phyloP scores from a whole-genome alignment of 1,284 basidiomycete species.

The Microbotryum saponariae region DNA sequence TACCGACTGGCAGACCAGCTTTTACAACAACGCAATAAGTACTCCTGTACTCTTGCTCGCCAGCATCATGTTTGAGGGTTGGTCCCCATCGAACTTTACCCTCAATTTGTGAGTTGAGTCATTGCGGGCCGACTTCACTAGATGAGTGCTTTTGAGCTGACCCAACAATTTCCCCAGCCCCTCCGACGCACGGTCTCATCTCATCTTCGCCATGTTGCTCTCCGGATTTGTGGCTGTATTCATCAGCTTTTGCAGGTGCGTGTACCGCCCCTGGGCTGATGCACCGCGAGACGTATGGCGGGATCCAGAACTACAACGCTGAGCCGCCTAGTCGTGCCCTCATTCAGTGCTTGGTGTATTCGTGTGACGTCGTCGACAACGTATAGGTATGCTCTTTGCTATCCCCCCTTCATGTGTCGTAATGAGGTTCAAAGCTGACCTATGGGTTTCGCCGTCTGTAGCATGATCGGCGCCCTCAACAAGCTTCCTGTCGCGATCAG shows the following conservation, averaged over 20 bases:
- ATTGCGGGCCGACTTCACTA: background rate
- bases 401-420: background rate
- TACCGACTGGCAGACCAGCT: constrained; percentile 4
- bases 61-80: constrained; percentile 2
- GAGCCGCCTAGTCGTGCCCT: no score
- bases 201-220: constrained; percentile 1
- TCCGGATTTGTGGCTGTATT: constrained; percentile 1
- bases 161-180: background rate
- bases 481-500: constrained; percentile 94
- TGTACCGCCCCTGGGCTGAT: no score
- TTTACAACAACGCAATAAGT: constrained; percentile 5
- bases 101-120: background rate
- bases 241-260: constrained; percentile 3
- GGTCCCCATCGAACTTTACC: background rate
- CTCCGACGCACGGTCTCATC: background rate
- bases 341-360: constrained; percentile 2
- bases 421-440: background rate
- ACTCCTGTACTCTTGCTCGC: constrained; percentile 1
- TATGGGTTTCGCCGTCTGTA: constrained; percentile 38
- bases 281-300: no score
- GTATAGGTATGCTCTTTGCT: background rate
- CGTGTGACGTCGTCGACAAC: constrained; percentile 6
- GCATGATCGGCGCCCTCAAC: constrained; percentile 97
- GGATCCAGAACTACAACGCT: no score
- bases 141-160: background rate